Evolutionary conservation across 2,329 filamentous ascomycete species (phyloP), one percentile per base, ranked within the genome.

Genomic region (Fusarium luffae): DNA sequence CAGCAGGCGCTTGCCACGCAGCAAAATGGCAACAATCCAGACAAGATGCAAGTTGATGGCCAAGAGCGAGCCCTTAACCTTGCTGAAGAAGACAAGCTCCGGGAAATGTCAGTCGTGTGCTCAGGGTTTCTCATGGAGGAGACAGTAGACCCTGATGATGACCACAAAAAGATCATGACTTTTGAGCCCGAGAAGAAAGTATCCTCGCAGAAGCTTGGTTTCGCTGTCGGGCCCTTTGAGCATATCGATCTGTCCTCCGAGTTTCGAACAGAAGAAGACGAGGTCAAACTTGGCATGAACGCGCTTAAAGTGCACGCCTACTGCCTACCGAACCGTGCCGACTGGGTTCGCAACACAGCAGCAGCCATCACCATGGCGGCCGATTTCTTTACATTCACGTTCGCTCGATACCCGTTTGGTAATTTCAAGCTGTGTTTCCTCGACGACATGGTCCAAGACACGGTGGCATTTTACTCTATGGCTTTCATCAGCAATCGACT

Each of bases 361-460:
- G 90, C 92, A 73, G 92, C 95, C 13, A 86, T 98, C 71, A 92
- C 94, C 21, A 89, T 88, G 77, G 93, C 94, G 3, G 90, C 97
- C n/a, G 96, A 99, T 78, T 93, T 92, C 78, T 94, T 98, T 76
- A 93, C 93, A 6, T 88, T 95, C 68, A 92, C 90, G 6, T 98
- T 95, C 77, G 93, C 94, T 27, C 91, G 92, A 23, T 99, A 97
- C 77, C 94, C 96, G 0, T 98, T 96, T 77, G 88, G 92, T 28
- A 94, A 92, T 76, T 98, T 97, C 84, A 97, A 97, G 76, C 82
- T 98, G 57, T 94, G 93, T 72, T 99, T 99, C 74, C 90, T 99
- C 19, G 96, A 99, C 73, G 96, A 99, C 78, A 87, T 96, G 77
- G 82, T 91, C 2, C 85, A 88, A 30, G 92, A 97, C 61, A 91